These are phyloP conservation scores for Zancudomyces culisetae DNA, from an alignment of 371 early-diverging fungal genomes.

Conservation along the genomic window DNA sequence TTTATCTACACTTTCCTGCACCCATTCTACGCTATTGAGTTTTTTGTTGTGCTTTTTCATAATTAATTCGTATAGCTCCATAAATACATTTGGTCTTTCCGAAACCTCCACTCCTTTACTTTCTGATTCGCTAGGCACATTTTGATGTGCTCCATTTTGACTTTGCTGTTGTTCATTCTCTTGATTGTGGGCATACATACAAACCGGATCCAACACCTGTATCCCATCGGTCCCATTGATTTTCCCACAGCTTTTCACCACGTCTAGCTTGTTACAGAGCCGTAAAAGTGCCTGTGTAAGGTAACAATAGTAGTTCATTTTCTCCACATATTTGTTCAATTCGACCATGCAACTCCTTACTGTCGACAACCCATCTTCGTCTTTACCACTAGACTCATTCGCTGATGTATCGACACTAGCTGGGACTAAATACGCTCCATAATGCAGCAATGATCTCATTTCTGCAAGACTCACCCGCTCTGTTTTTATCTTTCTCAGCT, in stretches of 20 bases:
- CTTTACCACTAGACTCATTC: too few species aligned
- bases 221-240: neutral
- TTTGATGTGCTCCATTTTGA: neutral
- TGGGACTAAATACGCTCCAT: neutral
- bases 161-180: neutral
- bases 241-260: neutral
- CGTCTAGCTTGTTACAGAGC: constrained; percentile 6
- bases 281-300: constrained; percentile 16
- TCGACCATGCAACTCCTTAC: constrained; percentile 16
- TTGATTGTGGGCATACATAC: too few species aligned
- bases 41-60: neutral
- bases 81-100: neutral
- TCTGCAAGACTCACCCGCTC: neutral
- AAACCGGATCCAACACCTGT: neutral
- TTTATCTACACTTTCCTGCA: neutral
- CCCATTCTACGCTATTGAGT: neutral
- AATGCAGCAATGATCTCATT: constrained; percentile 1
- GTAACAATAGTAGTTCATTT: constrained; percentile 16
- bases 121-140: neutral
- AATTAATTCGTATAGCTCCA: neutral
- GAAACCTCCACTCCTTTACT: neutral
- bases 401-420: neutral
- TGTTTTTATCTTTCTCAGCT: neutral
- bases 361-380: too few species aligned
- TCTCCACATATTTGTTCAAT: constrained; percentile 18